Base-by-base conservation (phyloP, 495 filamentous ascomycete genomes). In the Penicillium samsonianum region DNA sequence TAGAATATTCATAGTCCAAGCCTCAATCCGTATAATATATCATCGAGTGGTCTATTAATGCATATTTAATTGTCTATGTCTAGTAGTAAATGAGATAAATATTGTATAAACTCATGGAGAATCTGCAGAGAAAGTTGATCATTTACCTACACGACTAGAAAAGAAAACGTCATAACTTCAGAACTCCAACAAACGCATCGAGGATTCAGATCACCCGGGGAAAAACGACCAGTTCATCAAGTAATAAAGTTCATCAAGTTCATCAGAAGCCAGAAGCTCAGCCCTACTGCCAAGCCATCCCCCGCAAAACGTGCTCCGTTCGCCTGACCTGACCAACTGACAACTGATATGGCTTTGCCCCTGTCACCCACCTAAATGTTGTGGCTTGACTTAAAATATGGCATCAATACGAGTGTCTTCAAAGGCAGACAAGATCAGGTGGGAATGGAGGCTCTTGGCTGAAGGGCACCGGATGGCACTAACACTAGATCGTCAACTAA, bases 401-500 rank as follows among this genome's bases (percentile, higher is more conserved):
- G 43, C 28, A 22, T 5, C 53, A 17, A 47, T 35, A 47, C 31
- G 41, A 47, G 30, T 14, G 3, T 16, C 31, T 12, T 17, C 25
- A 31, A 42, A 25, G 22, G 35, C 23, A 16, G 14, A 30, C 30
- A 49, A 33, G n/a, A 57, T 57, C 54, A 57, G 54, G 54, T 46
- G 53, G 44, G 17, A 33, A 56, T 43, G 25, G 54, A 57, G 45
- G 38, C 55, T 58, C 49, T 58, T 53, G 28, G 47, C 50, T 43
- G n/a, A n/a, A 41, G 23, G 17, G 50, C 50, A 53, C 50, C 50
- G 23, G 23, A 33, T 11, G 43, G 33, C 51, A 57, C 46, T 45
- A 47, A 49, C 49, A 30, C 53, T 26, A 46, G 63, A 67, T 62
- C 64, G 53, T 48, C 55, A 25, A 25, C 35, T 48, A 57, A 50